phyloP scores from a whole-genome alignment of 176 grass and related monocot species.

The Lolium multiflorum region DNA sequence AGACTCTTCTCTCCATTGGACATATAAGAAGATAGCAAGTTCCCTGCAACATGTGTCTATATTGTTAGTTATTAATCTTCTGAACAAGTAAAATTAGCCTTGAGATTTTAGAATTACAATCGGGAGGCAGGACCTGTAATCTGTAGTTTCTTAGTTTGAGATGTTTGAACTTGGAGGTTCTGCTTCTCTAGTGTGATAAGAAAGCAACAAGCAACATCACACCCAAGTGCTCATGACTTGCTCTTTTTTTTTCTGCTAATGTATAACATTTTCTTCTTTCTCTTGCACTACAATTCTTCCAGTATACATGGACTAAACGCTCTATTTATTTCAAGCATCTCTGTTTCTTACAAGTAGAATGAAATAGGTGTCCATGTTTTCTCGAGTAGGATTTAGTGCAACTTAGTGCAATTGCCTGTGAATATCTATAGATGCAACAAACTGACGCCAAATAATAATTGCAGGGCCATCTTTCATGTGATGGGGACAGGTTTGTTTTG shows the following conservation, averaged over 20 bases:
- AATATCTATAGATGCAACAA: conserved; percentile 26
- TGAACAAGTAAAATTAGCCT: too few species aligned
- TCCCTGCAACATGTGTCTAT: conserved; percentile 11
- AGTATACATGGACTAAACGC: background rate
- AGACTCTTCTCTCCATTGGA: conserved; percentile 12
- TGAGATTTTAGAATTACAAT: background rate
- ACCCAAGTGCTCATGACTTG: background rate
- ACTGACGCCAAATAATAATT: conserved; percentile 28
- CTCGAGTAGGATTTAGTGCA: background rate
- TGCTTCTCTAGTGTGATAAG: conserved; percentile 8
- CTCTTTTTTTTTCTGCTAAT: background rate
- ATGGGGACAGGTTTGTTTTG: conserved; percentile 74
- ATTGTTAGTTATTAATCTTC: conserved; percentile 5
- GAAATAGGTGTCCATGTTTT: background rate
- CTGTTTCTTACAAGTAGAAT: conserved; percentile 20
- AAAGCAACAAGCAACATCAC: conserved; percentile 13
- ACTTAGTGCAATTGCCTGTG: background rate
- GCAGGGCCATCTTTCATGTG: conserved; percentile 81
- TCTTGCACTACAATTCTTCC: conserved; percentile 16
- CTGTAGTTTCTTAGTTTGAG: background rate
- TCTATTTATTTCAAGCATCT: conserved; percentile 9
- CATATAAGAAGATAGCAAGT: background rate
- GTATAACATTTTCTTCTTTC: background rate
- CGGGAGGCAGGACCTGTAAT: background rate
- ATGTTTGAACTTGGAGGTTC: background rate